Evolutionary conservation across 805 yeast species (phyloP).

Genomic region (Wickerhamiella qilinensis): DNA sequence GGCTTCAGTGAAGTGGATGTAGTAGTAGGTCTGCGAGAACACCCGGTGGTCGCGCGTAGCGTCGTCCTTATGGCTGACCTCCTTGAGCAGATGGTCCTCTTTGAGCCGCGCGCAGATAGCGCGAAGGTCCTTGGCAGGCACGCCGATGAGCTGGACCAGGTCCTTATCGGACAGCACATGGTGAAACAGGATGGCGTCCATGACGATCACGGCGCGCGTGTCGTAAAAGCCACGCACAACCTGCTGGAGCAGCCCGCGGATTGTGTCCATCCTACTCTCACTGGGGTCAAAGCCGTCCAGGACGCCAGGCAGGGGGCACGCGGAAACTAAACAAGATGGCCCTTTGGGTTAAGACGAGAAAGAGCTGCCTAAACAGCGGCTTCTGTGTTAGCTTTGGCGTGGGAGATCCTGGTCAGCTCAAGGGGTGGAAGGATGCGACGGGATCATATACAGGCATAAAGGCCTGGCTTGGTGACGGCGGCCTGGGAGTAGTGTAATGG

Average conservation of each 20-base stretch:
- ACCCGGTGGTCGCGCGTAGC: slow-evolving; percentile 42
- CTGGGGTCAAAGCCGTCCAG: too few relatives aligned
- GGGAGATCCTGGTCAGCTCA: too few relatives aligned
- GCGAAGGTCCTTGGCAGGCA: slow-evolving; percentile 75
- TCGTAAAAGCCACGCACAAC: slow-evolving; percentile 82
- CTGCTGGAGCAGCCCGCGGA: slow-evolving; percentile 46
- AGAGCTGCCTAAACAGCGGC: too few relatives aligned
- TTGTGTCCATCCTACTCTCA: slow-evolving; percentile 22
- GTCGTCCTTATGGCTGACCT: slow-evolving; percentile 32
- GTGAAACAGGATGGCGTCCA: slow-evolving; percentile 79
- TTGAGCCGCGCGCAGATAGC: slow-evolving; percentile 63
- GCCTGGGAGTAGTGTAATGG: too few relatives aligned
- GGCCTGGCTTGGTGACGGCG: too few relatives aligned
- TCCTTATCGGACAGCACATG: slow-evolving; percentile 89
- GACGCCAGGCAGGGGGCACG: too few relatives aligned
- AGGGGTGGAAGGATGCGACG: too few relatives aligned
- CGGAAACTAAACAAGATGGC: too few relatives aligned
- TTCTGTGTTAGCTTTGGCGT: too few relatives aligned
- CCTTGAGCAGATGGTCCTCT: slow-evolving; percentile 58
- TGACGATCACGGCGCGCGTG: slow-evolving; percentile 60
- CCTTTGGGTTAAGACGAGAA: too few relatives aligned
- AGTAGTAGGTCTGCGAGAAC: slow-evolving; percentile 65
- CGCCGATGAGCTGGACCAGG: slow-evolving; percentile 59
- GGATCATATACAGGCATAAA: too few relatives aligned
- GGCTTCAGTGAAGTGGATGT: slow-evolving; percentile 79